phyloP scores from a whole-genome alignment of 805 yeast genomes.

The Maudiozyma bulderi region DNA sequence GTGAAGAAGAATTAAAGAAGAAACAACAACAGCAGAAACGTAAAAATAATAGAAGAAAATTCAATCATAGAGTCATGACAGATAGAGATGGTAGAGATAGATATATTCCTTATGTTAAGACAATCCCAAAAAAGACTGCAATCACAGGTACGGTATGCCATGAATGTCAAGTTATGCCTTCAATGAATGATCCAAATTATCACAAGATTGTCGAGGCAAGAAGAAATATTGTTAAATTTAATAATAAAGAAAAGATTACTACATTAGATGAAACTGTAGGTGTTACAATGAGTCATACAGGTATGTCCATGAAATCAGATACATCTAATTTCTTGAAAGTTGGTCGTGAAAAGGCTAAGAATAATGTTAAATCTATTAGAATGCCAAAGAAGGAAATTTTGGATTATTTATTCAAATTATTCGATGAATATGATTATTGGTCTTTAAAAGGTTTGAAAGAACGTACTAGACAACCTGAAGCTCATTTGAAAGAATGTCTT shows the following conservation, averaged over 20 bases:
- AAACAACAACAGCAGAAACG: conserved; percentile 32
- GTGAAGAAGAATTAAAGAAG: conserved; percentile 29
- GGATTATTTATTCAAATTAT: conserved; percentile 78
- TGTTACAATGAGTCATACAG: conserved; percentile 76
- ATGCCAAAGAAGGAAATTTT: conserved; percentile 88
- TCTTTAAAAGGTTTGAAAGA: conserved; percentile 88
- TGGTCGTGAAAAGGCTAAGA: conserved; percentile 39
- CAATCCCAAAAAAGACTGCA: conserved; percentile 81
- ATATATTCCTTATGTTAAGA: conserved; percentile 71
- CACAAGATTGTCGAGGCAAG: conserved; percentile 50
- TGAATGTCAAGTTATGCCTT: conserved; percentile 83
- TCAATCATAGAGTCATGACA: conserved; percentile 30
- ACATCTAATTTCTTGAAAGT: conserved; percentile 58
- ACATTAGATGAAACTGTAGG: conserved; percentile 77
- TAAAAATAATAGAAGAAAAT: conserved; percentile 28
- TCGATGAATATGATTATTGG: conserved; percentile 96
- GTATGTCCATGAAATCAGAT: conserved; percentile 69
- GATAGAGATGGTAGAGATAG: conserved; percentile 36
- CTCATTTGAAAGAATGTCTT: conserved; percentile 78
- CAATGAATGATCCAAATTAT: conserved; percentile 63
- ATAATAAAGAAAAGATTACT: conserved; percentile 53
- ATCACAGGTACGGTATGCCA: conserved; percentile 82
- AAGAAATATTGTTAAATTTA: conserved; percentile 37
- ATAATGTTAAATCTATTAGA: conserved; percentile 64
- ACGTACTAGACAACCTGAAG: conserved; percentile 91